These are phyloP conservation scores for Lachancea lanzarotensis DNA, from an alignment of 805 yeast species.

Conservation along the genomic window DNA sequence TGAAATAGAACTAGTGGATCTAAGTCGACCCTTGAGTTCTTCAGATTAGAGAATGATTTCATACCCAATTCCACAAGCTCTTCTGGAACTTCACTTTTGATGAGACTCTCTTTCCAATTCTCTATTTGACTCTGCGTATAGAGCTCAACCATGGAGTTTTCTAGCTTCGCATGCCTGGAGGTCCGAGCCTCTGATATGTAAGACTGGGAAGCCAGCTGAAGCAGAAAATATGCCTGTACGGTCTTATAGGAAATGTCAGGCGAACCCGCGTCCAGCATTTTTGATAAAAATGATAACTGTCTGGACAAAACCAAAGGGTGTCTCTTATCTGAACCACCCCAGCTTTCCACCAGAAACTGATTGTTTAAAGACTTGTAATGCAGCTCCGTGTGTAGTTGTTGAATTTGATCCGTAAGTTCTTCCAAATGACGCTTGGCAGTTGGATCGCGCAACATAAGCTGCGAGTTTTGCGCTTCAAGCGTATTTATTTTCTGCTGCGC, in stretches of 20 bases:
- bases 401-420: slow-evolving; percentile 2
- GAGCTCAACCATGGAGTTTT: neutral
- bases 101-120: neutral
- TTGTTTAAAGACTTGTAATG: neutral
- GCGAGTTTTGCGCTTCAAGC: neutral
- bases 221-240: neutral
- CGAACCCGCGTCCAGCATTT: neutral
- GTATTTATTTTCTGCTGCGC: neutral
- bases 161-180: no score
- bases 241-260: neutral
- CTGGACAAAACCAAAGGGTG: neutral
- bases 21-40: neutral
- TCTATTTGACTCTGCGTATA: neutral
- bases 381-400: neutral
- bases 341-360: neutral
- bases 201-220: neutral
- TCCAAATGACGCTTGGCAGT: neutral
- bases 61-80: neutral
- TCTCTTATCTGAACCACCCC: neutral
- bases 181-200: neutral
- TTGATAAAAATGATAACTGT: neutral
- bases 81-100: neutral
- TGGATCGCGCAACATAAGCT: slow-evolving; percentile 4
- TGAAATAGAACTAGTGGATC: slow-evolving; percentile 1
- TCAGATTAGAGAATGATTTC: neutral